Evolutionary conservation across 371 early-diverging fungal species (phyloP).

Genomic region (Mucor lusitanicus): DNA sequence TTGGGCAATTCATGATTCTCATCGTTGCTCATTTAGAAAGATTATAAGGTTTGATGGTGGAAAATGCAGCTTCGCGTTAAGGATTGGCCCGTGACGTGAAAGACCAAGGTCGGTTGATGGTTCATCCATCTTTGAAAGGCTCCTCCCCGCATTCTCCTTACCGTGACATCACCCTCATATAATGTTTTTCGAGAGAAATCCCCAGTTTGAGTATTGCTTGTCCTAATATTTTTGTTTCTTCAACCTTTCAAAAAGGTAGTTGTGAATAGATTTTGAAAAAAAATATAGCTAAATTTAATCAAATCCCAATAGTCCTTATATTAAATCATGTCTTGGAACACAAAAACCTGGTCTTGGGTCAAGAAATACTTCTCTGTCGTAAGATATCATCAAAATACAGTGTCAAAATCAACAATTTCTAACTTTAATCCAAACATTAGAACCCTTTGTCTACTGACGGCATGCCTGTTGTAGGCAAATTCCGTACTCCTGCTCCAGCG

Average conservation of each 20-base stretch:
- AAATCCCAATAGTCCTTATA: background rate
- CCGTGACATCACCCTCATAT: background rate
- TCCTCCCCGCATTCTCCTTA: background rate
- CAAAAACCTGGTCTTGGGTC: constrained; percentile 55
- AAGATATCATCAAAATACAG: constrained; percentile 9
- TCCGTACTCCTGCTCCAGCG: constrained; percentile 63
- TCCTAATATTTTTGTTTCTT: background rate
- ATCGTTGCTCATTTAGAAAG: background rate
- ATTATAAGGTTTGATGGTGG: background rate
- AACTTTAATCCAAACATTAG: constrained; percentile 25
- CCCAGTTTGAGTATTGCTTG: constrained; percentile 1
- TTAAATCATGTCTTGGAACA: constrained; percentile 46
- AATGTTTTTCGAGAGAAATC: constrained; percentile 1
- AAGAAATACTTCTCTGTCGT: constrained; percentile 51
- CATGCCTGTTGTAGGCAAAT: constrained; percentile 62
- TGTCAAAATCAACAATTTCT: background rate
- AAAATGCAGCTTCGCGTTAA: background rate
- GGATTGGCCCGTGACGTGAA: background rate
- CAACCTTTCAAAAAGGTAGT: background rate
- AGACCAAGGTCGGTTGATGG: background rate
- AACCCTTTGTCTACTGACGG: constrained; percentile 64
- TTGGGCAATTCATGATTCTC: background rate
- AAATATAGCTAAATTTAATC: background rate
- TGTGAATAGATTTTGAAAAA: background rate
- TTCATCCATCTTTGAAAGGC: background rate